phyloP scores from a whole-genome alignment of 2,329 filamentous ascomycete species.

The Colletotrichum sp. region DNA sequence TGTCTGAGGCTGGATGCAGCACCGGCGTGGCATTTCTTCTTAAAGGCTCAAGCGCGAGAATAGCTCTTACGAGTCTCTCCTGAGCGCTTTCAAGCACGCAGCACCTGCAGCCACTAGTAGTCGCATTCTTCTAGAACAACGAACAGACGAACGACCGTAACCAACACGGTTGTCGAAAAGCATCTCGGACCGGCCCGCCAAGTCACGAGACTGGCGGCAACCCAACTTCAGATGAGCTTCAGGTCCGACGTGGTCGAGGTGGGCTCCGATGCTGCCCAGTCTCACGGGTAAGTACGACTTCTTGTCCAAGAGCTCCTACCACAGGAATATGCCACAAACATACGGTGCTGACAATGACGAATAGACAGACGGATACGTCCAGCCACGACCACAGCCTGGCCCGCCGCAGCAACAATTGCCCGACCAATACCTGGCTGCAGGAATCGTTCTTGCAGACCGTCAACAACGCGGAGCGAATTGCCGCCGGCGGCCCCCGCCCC shows the following conservation, averaged over 20 bases:
- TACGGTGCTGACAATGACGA: neutral
- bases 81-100: neutral
- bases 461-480: constrained; percentile 34
- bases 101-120: neutral
- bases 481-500: constrained; percentile 25
- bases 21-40: neutral
- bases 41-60: neutral
- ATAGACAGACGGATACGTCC: constrained; percentile 19
- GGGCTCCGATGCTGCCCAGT: constrained; percentile 2
- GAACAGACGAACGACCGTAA: neutral
- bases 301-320: neutral
- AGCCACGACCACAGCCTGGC: constrained; percentile 26
- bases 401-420: neutral
- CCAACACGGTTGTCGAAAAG: neutral
- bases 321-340: neutral
- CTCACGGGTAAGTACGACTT: neutral
- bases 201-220: neutral
- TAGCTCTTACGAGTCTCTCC: neutral
- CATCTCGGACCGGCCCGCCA: neutral
- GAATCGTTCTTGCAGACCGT: constrained; percentile 15
- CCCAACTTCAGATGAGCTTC: constrained; percentile 10
- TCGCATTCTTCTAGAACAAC: neutral
- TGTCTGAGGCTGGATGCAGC: neutral
- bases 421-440: neutral
- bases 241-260: constrained; percentile 13